These are phyloP conservation scores for Phoma sp. DNA, from an alignment of 2,329 filamentous ascomycete species.

Conservation along the genomic window DNA sequence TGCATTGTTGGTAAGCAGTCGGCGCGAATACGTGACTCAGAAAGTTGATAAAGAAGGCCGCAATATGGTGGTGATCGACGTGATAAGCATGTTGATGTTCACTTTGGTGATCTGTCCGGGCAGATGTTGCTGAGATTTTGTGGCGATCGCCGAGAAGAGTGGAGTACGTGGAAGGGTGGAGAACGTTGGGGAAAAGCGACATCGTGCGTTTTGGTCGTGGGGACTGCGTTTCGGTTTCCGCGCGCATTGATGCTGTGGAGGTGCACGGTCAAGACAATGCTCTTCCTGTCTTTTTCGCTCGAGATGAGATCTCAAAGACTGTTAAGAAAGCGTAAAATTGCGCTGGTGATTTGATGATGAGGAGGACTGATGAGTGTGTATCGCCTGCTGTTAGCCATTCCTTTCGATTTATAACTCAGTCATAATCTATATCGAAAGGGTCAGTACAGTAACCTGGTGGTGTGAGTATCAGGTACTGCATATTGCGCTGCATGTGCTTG, in stretches of 20 bases:
- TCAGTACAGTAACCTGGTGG: not conserved
- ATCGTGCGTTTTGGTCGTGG: constrained; percentile 8
- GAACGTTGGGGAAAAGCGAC: constrained; percentile 15
- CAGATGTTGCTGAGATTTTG: not conserved
- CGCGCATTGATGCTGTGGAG: constrained; percentile 6
- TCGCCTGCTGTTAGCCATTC: not conserved
- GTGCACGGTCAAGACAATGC: not conserved
- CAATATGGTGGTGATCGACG: constrained; percentile 17
- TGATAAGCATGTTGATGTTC: constrained; percentile 6
- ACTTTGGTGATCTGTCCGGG: not conserved
- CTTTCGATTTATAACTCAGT: not conserved
- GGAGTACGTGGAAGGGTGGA: constrained; percentile 15
- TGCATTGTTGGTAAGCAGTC: constrained; percentile 18
- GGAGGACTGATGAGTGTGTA: not conserved
- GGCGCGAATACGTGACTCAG: constrained; percentile 26
- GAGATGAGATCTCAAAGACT: not conserved
- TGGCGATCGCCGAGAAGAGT: constrained; percentile 8
- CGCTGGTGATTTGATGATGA: not conserved
- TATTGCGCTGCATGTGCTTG: not conserved
- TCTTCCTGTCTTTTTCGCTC: not conserved
- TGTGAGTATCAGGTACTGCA: constrained; percentile 14
- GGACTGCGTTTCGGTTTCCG: constrained; percentile 5
- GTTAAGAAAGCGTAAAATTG: not conserved
- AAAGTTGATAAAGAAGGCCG: constrained; percentile 19
- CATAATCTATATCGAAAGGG: not conserved